Evolutionary conservation across 2,329 filamentous ascomycete genomes (phyloP).

Genomic region (Diaporthe ilicicola): DNA sequence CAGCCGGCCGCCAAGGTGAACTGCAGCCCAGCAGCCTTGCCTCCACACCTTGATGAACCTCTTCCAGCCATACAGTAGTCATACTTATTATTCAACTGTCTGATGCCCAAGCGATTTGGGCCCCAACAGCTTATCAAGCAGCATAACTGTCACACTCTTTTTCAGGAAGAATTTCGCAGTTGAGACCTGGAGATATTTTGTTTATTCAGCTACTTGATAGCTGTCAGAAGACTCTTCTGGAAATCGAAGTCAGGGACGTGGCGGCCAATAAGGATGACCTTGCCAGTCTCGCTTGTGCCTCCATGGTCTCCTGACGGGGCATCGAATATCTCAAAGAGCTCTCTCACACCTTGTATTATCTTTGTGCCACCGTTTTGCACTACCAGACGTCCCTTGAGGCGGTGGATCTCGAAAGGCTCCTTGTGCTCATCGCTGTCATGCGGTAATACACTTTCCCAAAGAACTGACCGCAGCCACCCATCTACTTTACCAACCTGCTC

Average conservation of each 20-base stretch:
- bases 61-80: not conserved
- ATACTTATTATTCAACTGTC: not conserved
- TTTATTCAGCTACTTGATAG: slow-evolving; percentile 4
- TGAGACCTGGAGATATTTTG: not conserved
- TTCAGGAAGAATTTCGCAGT: not conserved
- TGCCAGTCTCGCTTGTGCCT: slow-evolving; percentile 48
- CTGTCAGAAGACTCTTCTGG: slow-evolving; percentile 49
- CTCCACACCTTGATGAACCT: not conserved
- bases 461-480: slow-evolving; percentile 79
- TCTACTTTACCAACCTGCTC: slow-evolving; percentile 73
- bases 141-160: not conserved
- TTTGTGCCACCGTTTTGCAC: slow-evolving; percentile 72
- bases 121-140: not conserved
- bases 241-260: slow-evolving; percentile 62
- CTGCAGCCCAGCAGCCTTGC: slow-evolving; percentile 7
- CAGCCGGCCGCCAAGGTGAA: not conserved
- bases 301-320: slow-evolving; percentile 41
- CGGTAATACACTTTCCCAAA: slow-evolving; percentile 81
- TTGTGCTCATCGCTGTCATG: slow-evolving; percentile 43
- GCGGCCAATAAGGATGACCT: slow-evolving; percentile 72
- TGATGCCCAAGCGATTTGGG: not conserved
- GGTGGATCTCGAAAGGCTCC: slow-evolving; percentile 79
- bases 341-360: slow-evolving; percentile 89
- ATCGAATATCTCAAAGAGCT: slow-evolving; percentile 92
- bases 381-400: slow-evolving; percentile 82